Evolutionary conservation across 139 green algal genomes (phyloP).

Genomic region (Chlorella sp.): DNA sequence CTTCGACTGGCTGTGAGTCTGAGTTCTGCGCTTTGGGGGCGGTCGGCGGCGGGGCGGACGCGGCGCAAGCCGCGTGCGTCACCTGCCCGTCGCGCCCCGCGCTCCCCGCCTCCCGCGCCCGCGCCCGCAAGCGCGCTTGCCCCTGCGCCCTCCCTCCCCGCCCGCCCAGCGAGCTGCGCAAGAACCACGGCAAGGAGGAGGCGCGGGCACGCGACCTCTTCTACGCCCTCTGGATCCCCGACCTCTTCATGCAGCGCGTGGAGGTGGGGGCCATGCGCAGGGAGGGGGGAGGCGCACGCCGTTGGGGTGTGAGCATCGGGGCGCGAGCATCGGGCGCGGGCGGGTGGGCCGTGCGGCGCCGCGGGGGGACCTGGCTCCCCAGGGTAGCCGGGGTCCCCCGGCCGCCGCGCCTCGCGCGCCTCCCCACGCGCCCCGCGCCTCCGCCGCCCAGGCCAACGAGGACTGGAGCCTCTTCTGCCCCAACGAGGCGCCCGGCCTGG

Average conservation of each 20-base stretch:
- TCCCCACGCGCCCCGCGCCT: not conserved
- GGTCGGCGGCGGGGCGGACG: not conserved
- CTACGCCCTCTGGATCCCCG: slow-evolving; percentile 96
- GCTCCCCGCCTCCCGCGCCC: no score
- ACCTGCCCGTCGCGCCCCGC: no score
- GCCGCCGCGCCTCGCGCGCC: no score
- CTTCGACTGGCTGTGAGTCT: slow-evolving; percentile 90
- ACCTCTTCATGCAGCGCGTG: slow-evolving; percentile 95
- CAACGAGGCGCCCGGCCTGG: slow-evolving; percentile 94
- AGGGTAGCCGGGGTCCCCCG: no score
- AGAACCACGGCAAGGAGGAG: slow-evolving; percentile 98
- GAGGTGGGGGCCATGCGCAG: slow-evolving; percentile 61
- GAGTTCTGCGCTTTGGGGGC: not conserved
- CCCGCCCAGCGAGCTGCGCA: slow-evolving; percentile 81
- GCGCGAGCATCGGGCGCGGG: no score
- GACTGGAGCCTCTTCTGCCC: slow-evolving; percentile 98
- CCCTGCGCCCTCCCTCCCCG: not conserved
- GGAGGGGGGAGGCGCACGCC: no score
- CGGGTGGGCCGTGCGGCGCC: no score
- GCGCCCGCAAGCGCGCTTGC: no score
- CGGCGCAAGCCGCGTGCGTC: no score
- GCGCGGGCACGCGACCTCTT: slow-evolving; percentile 95
- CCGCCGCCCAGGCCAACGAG: slow-evolving; percentile 60
- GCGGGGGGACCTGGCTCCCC: no score
- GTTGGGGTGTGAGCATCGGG: no score